These are phyloP conservation scores for Lasiodiplodia citricola DNA, from an alignment of 2,329 filamentous ascomycete species.

Conservation along the genomic window DNA sequence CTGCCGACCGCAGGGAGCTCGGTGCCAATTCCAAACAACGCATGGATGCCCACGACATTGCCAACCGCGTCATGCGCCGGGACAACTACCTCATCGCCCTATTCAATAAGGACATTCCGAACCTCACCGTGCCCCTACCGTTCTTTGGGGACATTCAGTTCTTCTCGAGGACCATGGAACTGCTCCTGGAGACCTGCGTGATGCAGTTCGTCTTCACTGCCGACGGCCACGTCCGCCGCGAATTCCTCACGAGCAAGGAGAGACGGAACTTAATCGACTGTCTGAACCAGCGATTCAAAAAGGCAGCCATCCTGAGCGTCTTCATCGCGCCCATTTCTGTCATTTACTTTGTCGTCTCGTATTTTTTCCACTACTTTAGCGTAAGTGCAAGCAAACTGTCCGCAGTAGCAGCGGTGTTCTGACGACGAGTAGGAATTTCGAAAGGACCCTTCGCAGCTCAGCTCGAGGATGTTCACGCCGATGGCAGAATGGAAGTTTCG, in stretches of 20 bases:
- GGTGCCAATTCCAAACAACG: conserved; percentile 90
- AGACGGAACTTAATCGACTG: conserved; percentile 79
- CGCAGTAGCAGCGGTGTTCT: not conserved
- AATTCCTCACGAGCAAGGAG: conserved; percentile 84
- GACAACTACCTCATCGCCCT: conserved; percentile 97
- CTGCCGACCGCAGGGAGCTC: conserved; percentile 65
- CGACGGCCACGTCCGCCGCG: conserved; percentile 80
- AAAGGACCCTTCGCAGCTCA: conserved; percentile 85
- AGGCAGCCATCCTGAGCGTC: conserved; percentile 85
- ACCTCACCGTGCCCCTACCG: conserved; percentile 84
- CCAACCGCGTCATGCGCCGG: conserved; percentile 92
- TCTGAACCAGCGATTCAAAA: conserved; percentile 76
- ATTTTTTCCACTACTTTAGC: conserved; percentile 95
- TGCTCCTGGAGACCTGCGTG: conserved; percentile 89
- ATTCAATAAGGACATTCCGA: conserved; percentile 94
- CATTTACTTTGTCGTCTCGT: conserved; percentile 83
- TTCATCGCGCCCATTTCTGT: conserved; percentile 86
- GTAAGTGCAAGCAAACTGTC: conserved; percentile 52
- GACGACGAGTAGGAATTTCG: conserved; percentile 75
- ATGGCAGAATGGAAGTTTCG: conserved; percentile 98
- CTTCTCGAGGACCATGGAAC: conserved; percentile 88
- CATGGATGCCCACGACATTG: conserved; percentile 95
- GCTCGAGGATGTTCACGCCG: conserved; percentile 89
- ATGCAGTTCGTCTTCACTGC: conserved; percentile 92
- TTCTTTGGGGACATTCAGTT: conserved; percentile 79